Conservation (phyloP, 148 eudicot genomes). For the Rhododendron kiyosumense region DNA sequence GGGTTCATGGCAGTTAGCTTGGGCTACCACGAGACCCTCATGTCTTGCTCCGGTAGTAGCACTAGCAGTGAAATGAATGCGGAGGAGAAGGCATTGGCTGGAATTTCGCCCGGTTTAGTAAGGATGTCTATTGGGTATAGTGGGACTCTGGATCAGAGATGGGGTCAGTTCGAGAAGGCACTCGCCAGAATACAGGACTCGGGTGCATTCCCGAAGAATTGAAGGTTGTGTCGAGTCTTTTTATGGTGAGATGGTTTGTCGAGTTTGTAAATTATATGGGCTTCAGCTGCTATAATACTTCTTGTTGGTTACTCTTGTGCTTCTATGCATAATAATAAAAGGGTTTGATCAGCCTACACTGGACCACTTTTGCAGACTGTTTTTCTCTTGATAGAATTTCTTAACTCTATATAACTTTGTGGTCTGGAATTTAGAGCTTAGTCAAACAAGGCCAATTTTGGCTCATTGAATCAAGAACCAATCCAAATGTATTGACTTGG, state of each 20-base stretch:
- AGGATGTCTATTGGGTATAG: conserved; percentile 86
- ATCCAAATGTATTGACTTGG: neutral
- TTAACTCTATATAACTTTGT: neutral
- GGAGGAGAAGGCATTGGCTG: conserved; percentile 68
- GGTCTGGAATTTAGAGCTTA: neutral
- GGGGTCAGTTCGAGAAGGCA: conserved; percentile 84
- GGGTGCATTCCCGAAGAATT: conserved; percentile 15
- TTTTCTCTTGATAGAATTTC: neutral
- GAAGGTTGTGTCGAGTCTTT: neutral
- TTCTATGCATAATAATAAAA: neutral
- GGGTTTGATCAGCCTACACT: neutral
- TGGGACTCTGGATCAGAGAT: conserved; percentile 86
- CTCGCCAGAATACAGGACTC: conserved; percentile 43
- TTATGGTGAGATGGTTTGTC: neutral
- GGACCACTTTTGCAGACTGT: neutral
- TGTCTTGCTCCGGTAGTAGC: conserved; percentile 93
- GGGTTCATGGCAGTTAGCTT: conserved; percentile 94
- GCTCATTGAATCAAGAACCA: neutral
- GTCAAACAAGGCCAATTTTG: neutral
- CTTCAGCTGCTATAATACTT: neutral
- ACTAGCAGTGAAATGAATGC: conserved; percentile 84
- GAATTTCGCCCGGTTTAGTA: conserved; percentile 79
- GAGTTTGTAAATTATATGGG: neutral
- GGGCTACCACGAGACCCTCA: conserved; percentile 93
- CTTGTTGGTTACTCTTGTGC: neutral